Evolutionary conservation across 1,284 basidiomycete species (phyloP).

Genomic region (Coniferiporia sulphurascens): DNA sequence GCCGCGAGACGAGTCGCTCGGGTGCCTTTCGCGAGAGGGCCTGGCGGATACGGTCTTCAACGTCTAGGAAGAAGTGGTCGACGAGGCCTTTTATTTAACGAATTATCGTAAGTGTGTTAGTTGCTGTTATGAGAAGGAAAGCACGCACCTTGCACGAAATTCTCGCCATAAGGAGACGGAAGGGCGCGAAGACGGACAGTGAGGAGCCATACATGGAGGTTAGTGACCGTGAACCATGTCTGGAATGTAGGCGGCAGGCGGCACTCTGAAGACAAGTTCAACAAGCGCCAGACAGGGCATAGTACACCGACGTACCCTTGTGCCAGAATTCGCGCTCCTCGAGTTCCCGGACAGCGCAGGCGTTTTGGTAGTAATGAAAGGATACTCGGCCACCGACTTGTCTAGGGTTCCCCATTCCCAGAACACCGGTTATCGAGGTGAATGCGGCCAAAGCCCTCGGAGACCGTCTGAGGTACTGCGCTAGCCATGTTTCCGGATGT

Average conservation of each 20-base stretch:
- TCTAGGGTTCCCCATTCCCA: conserved; percentile 60
- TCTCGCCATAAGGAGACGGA: conserved; percentile 57
- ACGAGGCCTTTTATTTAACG: conserved; percentile 47
- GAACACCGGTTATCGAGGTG: conserved; percentile 40
- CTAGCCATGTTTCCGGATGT: conserved; percentile 47
- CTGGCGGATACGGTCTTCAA: conserved; percentile 85
- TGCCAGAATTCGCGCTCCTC: conserved; percentile 63
- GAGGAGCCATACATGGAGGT: conserved; percentile 90
- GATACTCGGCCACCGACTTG: conserved; percentile 58
- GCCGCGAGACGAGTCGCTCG: conserved; percentile 77
- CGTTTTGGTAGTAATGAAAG: conserved; percentile 51
- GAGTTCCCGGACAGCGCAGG: conserved; percentile 55
- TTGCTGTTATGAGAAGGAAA: neutral
- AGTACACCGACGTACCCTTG: conserved; percentile 41
- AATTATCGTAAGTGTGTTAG: neutral
- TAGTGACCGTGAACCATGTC: conserved; percentile 95
- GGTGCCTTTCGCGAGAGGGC: conserved; percentile 64
- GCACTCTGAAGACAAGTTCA: conserved; percentile 55
- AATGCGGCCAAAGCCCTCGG: conserved; percentile 48
- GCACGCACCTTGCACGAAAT: conserved; percentile 56
- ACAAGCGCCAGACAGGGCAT: neutral
- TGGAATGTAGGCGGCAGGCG: conserved; percentile 91
- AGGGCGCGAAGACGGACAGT: conserved; percentile 86
- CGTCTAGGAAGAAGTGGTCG: conserved; percentile 95
- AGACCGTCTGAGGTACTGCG: conserved; percentile 48